These are phyloP conservation scores for Wickerhamiella azymoides DNA, from an alignment of 805 yeast genomes.

Conservation along the genomic window DNA sequence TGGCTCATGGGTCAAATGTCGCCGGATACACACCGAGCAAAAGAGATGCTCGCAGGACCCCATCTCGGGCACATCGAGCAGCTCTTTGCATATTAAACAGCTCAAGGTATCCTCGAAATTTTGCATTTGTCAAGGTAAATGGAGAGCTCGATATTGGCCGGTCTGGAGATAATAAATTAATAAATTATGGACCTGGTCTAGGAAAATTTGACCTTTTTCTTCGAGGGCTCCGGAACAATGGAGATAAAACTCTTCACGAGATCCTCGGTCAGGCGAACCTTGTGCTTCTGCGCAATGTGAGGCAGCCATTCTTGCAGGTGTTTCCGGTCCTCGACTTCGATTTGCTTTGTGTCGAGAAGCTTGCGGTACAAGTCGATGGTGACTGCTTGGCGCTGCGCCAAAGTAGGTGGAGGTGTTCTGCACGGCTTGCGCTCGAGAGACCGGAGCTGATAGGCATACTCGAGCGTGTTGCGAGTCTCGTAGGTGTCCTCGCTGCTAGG, in stretches of 20 bases:
- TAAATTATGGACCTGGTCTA: no score
- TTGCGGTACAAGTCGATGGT: neutral
- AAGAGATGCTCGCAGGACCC: slow-evolving; percentile 82
- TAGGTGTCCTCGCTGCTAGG: slow-evolving; percentile 82
- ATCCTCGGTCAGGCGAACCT: no score
- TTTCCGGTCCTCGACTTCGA: no score
- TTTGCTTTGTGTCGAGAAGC: no score
- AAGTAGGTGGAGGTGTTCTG: neutral
- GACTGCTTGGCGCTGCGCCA: neutral
- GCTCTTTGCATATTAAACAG: slow-evolving; percentile 83
- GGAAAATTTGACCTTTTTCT: no score
- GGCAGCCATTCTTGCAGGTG: no score
- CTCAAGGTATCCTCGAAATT: slow-evolving; percentile 55
- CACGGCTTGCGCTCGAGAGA: neutral
- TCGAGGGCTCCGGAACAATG: no score
- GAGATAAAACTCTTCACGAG: no score
- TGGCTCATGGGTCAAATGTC: slow-evolving; percentile 43
- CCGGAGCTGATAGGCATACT: slow-evolving; percentile 58
- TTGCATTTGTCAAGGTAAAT: slow-evolving; percentile 2
- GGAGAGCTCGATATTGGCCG: neutral
- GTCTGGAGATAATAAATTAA: no score
- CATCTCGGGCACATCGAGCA: slow-evolving; percentile 61
- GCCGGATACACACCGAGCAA: slow-evolving; percentile 75
- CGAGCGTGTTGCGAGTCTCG: slow-evolving; percentile 80
- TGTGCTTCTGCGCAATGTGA: no score